These are phyloP conservation scores for Pichia terricola DNA, from an alignment of 1,139 yeast species.

Conservation along the genomic window DNA sequence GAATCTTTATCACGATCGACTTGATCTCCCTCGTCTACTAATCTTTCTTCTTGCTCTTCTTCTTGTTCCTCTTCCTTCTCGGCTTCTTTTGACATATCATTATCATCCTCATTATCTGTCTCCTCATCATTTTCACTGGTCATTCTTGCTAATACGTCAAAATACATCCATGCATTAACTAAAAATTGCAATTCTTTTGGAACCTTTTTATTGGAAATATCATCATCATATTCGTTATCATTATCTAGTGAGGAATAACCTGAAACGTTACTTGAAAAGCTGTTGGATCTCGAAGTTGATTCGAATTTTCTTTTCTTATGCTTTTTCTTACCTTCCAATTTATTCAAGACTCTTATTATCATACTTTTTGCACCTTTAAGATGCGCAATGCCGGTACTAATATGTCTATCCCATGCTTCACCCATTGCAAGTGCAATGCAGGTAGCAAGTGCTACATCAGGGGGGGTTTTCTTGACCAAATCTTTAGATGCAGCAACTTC, in stretches of 20 bases:
- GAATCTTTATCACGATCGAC: background rate
- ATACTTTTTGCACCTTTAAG: constrained; percentile 57
- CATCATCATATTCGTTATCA: background rate
- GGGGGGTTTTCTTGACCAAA: constrained; percentile 7
- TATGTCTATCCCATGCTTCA: constrained; percentile 63
- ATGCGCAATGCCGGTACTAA: constrained; percentile 58
- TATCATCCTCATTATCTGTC: constrained; percentile 26
- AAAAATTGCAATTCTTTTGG: constrained; percentile 43
- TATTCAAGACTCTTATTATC: constrained; percentile 37
- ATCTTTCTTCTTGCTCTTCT: background rate
- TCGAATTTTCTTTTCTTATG: constrained; percentile 5
- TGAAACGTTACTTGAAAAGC: background rate
- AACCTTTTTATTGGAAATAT: constrained; percentile 13
- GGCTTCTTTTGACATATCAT: constrained; percentile 5
- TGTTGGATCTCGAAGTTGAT: constrained; percentile 2
- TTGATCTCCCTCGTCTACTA: background rate
- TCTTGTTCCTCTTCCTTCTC: background rate
- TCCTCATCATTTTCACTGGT: constrained; percentile 31
- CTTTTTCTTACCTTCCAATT: constrained; percentile 12
- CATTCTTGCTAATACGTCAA: constrained; percentile 58
- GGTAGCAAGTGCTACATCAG: constrained; percentile 53
- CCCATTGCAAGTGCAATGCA: constrained; percentile 54
- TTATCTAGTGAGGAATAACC: background rate
- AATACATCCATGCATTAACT: constrained; percentile 56
- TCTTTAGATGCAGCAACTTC: background rate